These are phyloP conservation scores for Phaeosphaeria sp. DNA, from an alignment of 2,329 filamentous ascomycete genomes.

Conservation along the genomic window DNA sequence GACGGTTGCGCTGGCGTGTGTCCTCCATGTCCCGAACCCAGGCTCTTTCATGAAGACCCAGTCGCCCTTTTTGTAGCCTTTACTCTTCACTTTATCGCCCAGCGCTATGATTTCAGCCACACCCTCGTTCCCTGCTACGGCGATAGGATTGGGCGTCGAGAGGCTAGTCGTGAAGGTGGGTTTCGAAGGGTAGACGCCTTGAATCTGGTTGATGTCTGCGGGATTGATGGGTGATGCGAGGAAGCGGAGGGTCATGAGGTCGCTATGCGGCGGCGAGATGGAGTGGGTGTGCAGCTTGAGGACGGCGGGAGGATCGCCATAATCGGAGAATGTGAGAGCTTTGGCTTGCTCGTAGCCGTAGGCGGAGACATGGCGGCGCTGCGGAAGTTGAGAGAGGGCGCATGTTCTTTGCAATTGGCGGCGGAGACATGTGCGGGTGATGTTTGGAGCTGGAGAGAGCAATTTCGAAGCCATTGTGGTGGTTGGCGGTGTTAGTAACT, in stretches of 20 bases:
- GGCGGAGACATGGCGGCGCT: constrained; percentile 58
- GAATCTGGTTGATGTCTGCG: constrained; percentile 96
- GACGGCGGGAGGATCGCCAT: constrained; percentile 78
- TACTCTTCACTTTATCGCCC: constrained; percentile 63
- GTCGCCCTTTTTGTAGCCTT: constrained; percentile 74
- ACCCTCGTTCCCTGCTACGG: constrained; percentile 88
- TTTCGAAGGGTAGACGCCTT: constrained; percentile 91
- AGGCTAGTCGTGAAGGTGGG: constrained; percentile 78
- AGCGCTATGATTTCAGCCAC: constrained; percentile 85
- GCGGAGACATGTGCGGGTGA: constrained; percentile 29
- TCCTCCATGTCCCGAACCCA: constrained; percentile 92
- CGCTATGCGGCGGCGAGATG: constrained; percentile 76
- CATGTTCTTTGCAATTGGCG: constrained; percentile 12
- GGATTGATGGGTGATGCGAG: constrained; percentile 95
- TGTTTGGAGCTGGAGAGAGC: constrained; percentile 20
- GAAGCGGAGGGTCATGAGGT: constrained; percentile 78
- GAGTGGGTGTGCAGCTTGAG: constrained; percentile 75
- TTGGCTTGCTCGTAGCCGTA: constrained; percentile 88
- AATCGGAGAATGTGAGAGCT: constrained; percentile 76
- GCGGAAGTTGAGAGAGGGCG: constrained; percentile 16
- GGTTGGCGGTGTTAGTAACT: neutral
- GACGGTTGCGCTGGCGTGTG: constrained; percentile 75
- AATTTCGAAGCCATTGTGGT: constrained; percentile 36
- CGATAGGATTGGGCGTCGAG: constrained; percentile 77
- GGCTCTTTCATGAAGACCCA: constrained; percentile 90